Base-by-base conservation (phyloP, 1,284 basidiomycete species). In the Pyrrhoderma lamaoense region DNA sequence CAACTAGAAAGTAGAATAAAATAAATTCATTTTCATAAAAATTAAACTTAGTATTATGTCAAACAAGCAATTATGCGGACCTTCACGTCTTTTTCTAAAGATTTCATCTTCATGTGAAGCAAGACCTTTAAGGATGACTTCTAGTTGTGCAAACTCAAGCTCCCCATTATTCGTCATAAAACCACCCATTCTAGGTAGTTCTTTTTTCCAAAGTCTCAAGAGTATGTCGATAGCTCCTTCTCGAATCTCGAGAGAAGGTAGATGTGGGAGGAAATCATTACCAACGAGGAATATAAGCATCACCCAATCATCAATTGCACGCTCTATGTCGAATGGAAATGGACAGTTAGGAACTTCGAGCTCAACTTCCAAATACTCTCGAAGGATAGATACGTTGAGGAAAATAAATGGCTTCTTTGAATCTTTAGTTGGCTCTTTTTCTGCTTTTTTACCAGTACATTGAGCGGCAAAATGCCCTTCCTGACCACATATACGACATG, bases 261-360 rank as follows among this genome's bases (percentile, higher is more conserved):
- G 75, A 72, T 99, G 96, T 14, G 96, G 96, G 64, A 99, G 76
- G 75, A 99, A 99, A 72, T 99, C 96, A 74, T 99, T 99, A 61
- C 96, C 96, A 64, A 99, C 95, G 68, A 99, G 98, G 80, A 99
- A 98, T 63, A 98, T 98, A 62, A 99, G 77, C 65, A 99, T 85
- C 61, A 99, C 92, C 95, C 96, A 99, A 68, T 99, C 96, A 77
- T 99, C 96, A 68, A 99, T 92, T 35, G 96, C 94, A 66, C 89
- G 85, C 69, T 99, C 96, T 64, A 96, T 75, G 63, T 93, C 85
- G 75, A 95, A 99, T n/a, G 85, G 81, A 70, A 98, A 96, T 0
- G 85, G 74, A 13, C 78, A 69, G 53, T 80, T 72, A 9, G 88
- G 76, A 21, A 96, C 76, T 68, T 91, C 83, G 61, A 99, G 84